Evolutionary conservation across 2,329 filamentous ascomycete genomes (phyloP), one percentile per base, ranked within the genome.

Genomic region (Penicillium corylophilum): DNA sequence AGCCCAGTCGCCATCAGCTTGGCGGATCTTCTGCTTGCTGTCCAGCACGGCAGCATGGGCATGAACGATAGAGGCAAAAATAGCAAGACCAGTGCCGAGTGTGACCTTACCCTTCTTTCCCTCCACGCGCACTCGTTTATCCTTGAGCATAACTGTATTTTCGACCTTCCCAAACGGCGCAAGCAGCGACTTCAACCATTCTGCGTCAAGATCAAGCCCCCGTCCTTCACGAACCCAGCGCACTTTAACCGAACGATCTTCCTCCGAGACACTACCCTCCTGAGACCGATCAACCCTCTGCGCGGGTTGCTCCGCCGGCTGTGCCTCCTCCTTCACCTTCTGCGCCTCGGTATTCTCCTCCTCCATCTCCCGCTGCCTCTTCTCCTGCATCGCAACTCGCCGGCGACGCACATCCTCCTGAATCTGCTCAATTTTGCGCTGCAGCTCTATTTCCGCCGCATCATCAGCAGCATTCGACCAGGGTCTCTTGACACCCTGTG

Each of bases 191-290:
- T 62, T 62, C 10, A 85, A 57, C 9, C 69, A 67, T 2, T 79
- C 75, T 46, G 77, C 76, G 57, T 79, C 78, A 51, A 83, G 69
- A 1, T 72, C 65, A 6, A 72, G 63, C 0, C 74, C 74, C 9
- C 67, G 68, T 15, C 74, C 78, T 52, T 82, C 77, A 23, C 78
- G 69, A 8, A 74, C 62, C 74, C 81, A 85, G 6, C 81, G 78
- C 12, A 84, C 71, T 60, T 82, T 84, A 55, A 86, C 71, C 5
- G 80, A 79, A 23, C 83, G 77, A 50, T 85, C 80, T 41, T 82
- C 69, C 46, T 83, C 81, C 1, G 78, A 68, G 4, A 81, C 75
- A 51, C 74, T 70, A 5, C 71, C 67, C 47, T 73, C 66, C 53
- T 70, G 70, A 40, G 64, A 70, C 56, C 53, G 62, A 61, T 64